Conservation (phyloP, 441 rosid species). For the Adansonia madagascariensis region DNA sequence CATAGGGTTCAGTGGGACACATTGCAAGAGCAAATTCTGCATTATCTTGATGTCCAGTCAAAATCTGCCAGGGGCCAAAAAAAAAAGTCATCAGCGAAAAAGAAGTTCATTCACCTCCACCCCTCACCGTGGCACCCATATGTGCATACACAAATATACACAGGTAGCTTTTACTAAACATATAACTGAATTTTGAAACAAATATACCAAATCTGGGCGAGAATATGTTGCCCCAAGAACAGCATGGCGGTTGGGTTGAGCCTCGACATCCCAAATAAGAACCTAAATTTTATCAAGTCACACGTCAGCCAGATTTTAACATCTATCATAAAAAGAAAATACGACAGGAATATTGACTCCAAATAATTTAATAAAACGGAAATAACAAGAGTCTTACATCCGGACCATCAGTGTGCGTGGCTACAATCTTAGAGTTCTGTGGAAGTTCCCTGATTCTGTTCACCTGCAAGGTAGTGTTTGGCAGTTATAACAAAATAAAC, state of each 20-base stretch:
- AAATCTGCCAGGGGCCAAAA: conserved; percentile 53
- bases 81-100: neutral
- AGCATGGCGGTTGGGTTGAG: conserved; percentile 98
- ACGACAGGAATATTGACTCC: neutral
- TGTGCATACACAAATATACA: neutral
- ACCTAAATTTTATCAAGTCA: conserved; percentile 50
- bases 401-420: conserved; percentile 97
- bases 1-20: conserved; percentile 97
- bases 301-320: neutral
- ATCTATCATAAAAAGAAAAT: conserved; percentile 9
- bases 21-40: conserved; percentile 99
- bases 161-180: neutral
- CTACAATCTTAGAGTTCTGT: conserved; percentile 87
- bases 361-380: conserved; percentile 4
- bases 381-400: conserved; percentile 58
- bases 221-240: conserved; percentile 86
- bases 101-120: neutral
- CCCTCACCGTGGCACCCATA: neutral
- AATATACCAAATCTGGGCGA: conserved; percentile 89
- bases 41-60: conserved; percentile 97
- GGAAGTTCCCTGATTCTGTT: conserved; percentile 99
- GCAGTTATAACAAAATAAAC: neutral
- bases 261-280: conserved; percentile 97
- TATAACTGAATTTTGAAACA: neutral
- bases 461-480: conserved; percentile 56